Percentiles rank a stretch among this genome's conserved stretches.
Evolutionary conservation across 768 basidiomycete genomes (phyloP).

Genomic region (Mycena leptocephala): DNA sequence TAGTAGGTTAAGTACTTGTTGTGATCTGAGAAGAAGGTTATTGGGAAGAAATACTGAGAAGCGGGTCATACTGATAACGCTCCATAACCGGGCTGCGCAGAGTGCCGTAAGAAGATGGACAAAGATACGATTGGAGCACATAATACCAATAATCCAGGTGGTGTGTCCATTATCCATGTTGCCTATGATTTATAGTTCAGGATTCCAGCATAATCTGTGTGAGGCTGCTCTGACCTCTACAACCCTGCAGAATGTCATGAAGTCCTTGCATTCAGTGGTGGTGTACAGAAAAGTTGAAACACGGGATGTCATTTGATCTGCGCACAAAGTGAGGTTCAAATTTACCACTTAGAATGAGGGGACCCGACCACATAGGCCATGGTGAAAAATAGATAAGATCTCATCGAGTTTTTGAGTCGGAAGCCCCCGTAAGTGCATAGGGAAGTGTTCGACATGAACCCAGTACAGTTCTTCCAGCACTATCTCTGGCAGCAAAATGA

Average conservation of each 20-base stretch:
- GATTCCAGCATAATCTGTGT: too few relatives aligned
- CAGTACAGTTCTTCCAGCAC: constrained; percentile 71
- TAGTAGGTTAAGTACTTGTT: constrained; percentile 68
- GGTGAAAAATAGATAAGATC: constrained; percentile 67
- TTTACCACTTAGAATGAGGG: not conserved
- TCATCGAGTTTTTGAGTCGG: constrained; percentile 57
- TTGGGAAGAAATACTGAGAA: not conserved
- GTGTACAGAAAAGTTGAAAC: constrained; percentile 74
- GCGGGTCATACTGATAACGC: constrained; percentile 58
- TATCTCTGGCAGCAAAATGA: constrained; percentile 50
- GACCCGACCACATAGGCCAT: constrained; percentile 68
- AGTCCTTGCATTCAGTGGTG: constrained; percentile 59
- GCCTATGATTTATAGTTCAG: constrained; percentile 33
- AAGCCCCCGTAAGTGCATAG: constrained; percentile 63
- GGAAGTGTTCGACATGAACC: constrained; percentile 76
- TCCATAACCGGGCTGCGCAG: constrained; percentile 63
- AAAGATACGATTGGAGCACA: constrained; percentile 12
- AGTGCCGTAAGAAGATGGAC: not conserved
- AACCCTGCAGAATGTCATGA: constrained; percentile 64
- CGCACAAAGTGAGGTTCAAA: not conserved
- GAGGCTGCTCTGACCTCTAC: constrained; percentile 55
- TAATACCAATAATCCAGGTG: constrained; percentile 59
- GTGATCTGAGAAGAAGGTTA: constrained; percentile 54
- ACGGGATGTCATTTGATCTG: constrained; percentile 74
- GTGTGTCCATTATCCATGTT: constrained; percentile 59